Base-by-base conservation (phyloP, 768 basidiomycete species). In the Cystofilobasidium bisporidii region DNA sequence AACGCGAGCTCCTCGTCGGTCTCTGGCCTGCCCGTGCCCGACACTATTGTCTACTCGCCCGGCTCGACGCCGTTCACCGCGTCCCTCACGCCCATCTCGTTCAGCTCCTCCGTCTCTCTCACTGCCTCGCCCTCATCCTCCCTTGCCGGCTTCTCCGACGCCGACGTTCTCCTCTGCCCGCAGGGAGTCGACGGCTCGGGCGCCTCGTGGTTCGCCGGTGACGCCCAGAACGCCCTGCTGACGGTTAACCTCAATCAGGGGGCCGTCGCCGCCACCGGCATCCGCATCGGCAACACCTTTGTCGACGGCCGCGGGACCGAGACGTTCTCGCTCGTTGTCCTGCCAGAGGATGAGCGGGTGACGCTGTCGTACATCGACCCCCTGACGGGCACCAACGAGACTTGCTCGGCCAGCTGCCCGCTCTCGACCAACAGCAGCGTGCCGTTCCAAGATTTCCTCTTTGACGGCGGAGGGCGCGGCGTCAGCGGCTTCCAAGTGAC, bases 261-360 rank as follows among this genome's bases (percentile, higher is more conserved):
- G 32, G 87, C 81, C 73, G 83, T 89, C 65, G 84, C 82, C 59
- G 87, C 85, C 3, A 85, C 81, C 65, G 96, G 94, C 6, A 75
- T 97, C 58, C 85, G 96, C 55, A 79, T 99, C 33, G 93, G 91
- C 32, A 98, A 99, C 78, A 93, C 91, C 11, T 89, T 94, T 77
- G 81, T 86, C 70, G 77, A 81, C 61, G 83, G 85, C 62, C 85
- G 88, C 72, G 87, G 91, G 48, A 94, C 94, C 0, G 88, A 84
- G n/a, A 82, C 80, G 6, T 99, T 99, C 78, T 94, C 93, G 73
- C 79, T 93, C 48, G 86, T 87, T 0, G 85, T 92, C 40, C 85
- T 97, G 69, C 96, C 96, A 0, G 88, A 94, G 76, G 92, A 96
- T 76, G 81, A 81, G 9, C 83, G 90, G 17, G 86, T 86, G 75